A percentile compares a stretch with the other conserved stretches of the same genome.
phyloP scores from a whole-genome alignment of 768 basidiomycete species.

The Boletus bicolor region DNA sequence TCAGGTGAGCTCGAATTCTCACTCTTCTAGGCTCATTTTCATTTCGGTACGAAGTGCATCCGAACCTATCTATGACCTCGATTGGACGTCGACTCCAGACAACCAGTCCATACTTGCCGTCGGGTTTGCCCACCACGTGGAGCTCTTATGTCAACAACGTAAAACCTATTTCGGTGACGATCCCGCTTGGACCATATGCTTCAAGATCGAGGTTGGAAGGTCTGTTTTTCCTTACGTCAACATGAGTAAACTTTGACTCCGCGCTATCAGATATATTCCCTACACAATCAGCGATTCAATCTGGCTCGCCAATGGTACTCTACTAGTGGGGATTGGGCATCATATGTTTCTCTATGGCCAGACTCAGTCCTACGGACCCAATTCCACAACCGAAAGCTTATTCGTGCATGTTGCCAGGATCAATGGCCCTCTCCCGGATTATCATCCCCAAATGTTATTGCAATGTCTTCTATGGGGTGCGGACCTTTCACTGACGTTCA shows the following conservation, averaged over 20 bases:
- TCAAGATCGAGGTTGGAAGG: conserved; percentile 67
- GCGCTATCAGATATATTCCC: conserved; percentile 59
- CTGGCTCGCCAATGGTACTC: conserved; percentile 80
- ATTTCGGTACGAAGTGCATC: conserved; percentile 23
- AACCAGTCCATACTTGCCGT: conserved; percentile 89
- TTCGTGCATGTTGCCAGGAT: conserved; percentile 80
- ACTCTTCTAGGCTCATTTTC: not conserved
- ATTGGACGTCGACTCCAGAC: conserved; percentile 92
- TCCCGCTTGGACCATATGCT: conserved; percentile 74
- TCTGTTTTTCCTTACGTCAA: conserved; percentile 34
- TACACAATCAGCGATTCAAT: conserved; percentile 85
- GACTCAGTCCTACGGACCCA: conserved; percentile 20
- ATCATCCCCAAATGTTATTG: conserved; percentile 89
- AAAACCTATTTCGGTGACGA: conserved; percentile 87
- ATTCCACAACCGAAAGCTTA: conserved; percentile 45
- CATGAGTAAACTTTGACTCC: not conserved
- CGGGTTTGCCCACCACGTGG: conserved; percentile 74
- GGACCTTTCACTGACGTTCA: conserved; percentile 18
- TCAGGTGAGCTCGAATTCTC: conserved; percentile 43
- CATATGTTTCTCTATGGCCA: conserved; percentile 80
- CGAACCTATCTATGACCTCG: conserved; percentile 75
- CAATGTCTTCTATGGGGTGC: conserved; percentile 92
- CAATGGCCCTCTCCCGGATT: conserved; percentile 87
- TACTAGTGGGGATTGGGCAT: conserved; percentile 80
- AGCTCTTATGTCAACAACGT: conserved; percentile 89